Evolutionary conservation across 179 eudicot genomes (phyloP).

Genomic region (Pouteria campechiana): DNA sequence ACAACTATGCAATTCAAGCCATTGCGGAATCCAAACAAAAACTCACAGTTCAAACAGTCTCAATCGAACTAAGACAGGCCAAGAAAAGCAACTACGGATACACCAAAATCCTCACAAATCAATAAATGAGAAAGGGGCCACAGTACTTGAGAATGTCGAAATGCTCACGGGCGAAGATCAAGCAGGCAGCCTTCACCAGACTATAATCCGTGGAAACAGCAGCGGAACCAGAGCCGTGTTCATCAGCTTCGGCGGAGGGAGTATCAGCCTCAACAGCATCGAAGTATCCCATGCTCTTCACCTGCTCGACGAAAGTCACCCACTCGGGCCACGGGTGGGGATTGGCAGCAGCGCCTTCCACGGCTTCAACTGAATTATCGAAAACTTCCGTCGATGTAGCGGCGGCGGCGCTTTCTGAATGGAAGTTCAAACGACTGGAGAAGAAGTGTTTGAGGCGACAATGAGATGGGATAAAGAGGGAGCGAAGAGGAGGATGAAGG

Average conservation of each 20-base stretch:
- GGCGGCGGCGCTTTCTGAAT: constrained; percentile 3
- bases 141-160: constrained; percentile 64
- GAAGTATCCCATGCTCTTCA: constrained; percentile 63
- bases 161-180: constrained; percentile 74
- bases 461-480: no score
- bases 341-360: constrained; percentile 1
- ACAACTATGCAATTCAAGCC: no score
- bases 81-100: background rate
- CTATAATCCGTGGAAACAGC: constrained; percentile 30
- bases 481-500: constrained; percentile 3
- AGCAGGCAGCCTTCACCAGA: constrained; percentile 56
- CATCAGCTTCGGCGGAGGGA: background rate
- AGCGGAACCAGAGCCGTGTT: background rate
- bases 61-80: no score
- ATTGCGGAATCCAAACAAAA: no score
- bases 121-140: background rate
- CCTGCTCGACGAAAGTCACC: constrained; percentile 58
- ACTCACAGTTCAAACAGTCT: no score
- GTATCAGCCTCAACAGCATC: background rate
- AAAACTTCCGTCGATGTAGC: constrained; percentile 7
- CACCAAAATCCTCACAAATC: background rate
- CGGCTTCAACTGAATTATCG: constrained; percentile 4
- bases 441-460: constrained; percentile 1
- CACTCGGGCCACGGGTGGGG: constrained; percentile 92
- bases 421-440: constrained; percentile 2